Base-by-base conservation (phyloP, 805 yeast genomes). In the Yamadazyma scolyti region DNA sequence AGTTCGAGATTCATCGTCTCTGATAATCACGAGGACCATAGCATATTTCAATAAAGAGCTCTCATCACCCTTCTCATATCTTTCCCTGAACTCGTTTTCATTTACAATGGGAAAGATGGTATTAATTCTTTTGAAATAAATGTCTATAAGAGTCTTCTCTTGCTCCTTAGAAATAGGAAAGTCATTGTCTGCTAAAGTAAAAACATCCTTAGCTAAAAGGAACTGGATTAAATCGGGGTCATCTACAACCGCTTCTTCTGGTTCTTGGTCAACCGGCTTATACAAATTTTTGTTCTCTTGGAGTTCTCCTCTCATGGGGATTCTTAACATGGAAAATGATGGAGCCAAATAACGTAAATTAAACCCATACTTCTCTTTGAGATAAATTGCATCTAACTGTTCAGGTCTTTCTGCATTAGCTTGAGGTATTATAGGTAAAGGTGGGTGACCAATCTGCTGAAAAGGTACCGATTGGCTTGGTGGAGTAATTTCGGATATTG, bases 81-180 rank as follows among this genome's bases (percentile, higher is more conserved):
- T 52, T 5, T 37, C 44, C 62, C 64, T 52, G 36, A 61, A 60
- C 16, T 32, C 28, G 9, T 22, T 15, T 33, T 52, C 61, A 27
- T 49, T 42, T 7, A 61, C 45, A 9, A 61, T 33, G 4, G 68
- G 66, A 30, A 61, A 50, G 4, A 60, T 41, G n/a, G 47, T 42
- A 44, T 61, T 59, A 16, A 60, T 30, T 30, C 58, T 56, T 37
- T 39, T 46, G 36, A 61, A 61, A 40, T 45, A 61, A 3, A 61
- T 21, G 18, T 52, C 46, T 4, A 56, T 25, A 13, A 61, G 39
- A 26, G 43, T 41, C 6, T 35, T 30, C 15, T 43, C 36, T 27
- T 58, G 58, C 6, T 33, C 29, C 6, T 30, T 20, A 9, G 37
- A 31, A 15, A 59, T 43, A 6, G 40, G 46, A 28, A 39, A 55